Evolutionary conservation across 1,284 basidiomycete species (phyloP).

Genomic region (Trichosporon sp.): DNA sequence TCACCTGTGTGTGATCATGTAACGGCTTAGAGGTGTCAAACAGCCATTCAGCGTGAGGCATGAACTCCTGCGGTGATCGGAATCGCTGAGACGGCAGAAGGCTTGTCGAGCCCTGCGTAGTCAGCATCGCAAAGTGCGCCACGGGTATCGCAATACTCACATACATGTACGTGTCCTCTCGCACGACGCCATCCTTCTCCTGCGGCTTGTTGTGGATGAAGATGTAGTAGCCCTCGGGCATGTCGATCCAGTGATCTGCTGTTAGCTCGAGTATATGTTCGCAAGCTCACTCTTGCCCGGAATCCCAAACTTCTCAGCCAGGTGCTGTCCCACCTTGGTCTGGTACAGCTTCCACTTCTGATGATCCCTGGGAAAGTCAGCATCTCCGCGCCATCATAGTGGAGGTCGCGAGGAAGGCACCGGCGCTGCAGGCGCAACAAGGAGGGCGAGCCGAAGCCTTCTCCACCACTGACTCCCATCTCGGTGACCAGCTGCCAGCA

Average conservation of each 20-base stretch:
- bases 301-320: slow-evolving; percentile 18
- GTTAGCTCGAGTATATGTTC: not conserved
- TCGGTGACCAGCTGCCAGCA: no score
- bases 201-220: slow-evolving; percentile 30
- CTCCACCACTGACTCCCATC: no score
- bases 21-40: slow-evolving; percentile 27
- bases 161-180: slow-evolving; percentile 33
- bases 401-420: not conserved
- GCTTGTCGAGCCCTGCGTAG: slow-evolving; percentile 24
- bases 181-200: slow-evolving; percentile 12
- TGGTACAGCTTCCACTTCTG: slow-evolving; percentile 29
- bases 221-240: slow-evolving; percentile 34
- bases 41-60: slow-evolving; percentile 34
- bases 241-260: slow-evolving; percentile 9
- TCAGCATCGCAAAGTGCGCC: not conserved
- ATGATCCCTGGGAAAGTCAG: slow-evolving; percentile 9
- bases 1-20: slow-evolving; percentile 26
- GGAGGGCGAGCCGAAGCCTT: not conserved
- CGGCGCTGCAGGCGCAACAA: not conserved
- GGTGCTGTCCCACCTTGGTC: slow-evolving; percentile 22
- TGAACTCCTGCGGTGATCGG: slow-evolving; percentile 26
- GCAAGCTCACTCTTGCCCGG: slow-evolving; percentile 11
- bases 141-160: slow-evolving; percentile 15
- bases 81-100: slow-evolving; percentile 18
- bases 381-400: not conserved